Base-by-base conservation (phyloP, 2,329 filamentous ascomycete species). In the Phialophora chinensis region DNA sequence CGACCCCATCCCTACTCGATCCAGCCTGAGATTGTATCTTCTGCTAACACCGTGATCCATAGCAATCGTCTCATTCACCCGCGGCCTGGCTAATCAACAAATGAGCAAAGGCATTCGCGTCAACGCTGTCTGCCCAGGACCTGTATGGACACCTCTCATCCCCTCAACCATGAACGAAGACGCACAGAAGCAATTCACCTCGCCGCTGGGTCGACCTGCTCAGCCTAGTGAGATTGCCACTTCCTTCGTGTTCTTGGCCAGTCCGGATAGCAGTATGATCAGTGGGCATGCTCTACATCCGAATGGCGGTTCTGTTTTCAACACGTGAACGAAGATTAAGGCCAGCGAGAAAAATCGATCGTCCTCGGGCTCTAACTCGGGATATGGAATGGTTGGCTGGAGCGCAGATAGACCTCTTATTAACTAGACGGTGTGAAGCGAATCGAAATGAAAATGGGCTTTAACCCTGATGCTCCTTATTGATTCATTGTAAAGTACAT, bases 151-250 rank as follows among this genome's bases (percentile, higher is more conserved):
- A 0, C 90, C 90, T 0, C 81, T 93, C 2, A 91, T 92, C 62
- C 89, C 89, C 0, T 80, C 88, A 0, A 92, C 90, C 0, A 92
- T 93, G 90, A 86, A 81, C 62, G 83, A 88, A 2, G 81, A 88
- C 69, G 89, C 89, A 0, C 87, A 92, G 78, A 87, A 92, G 77
- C 80, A 90, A 67, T 94, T 94, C 77, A 84, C 81, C 12, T 85
- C 85, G 25, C 91, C 91, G 0, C 92, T 95, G 82, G 91, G 91
- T 3, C 83, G 92, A 23, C 90, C 91, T 0, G 89, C 87, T 2
- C 91, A 95, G 78, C 92, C 91, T 1, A 91, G 87, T 63, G 92
- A 96, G 82, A 90, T 95, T 68, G 91, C 91, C 0, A 90, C 90
- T 0, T 92, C 89, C 73, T 90, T 93, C 65, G 91, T 95, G 3